phyloP scores from a whole-genome alignment of 2,329 filamentous ascomycete species.

The Diaporthe vaccinii region DNA sequence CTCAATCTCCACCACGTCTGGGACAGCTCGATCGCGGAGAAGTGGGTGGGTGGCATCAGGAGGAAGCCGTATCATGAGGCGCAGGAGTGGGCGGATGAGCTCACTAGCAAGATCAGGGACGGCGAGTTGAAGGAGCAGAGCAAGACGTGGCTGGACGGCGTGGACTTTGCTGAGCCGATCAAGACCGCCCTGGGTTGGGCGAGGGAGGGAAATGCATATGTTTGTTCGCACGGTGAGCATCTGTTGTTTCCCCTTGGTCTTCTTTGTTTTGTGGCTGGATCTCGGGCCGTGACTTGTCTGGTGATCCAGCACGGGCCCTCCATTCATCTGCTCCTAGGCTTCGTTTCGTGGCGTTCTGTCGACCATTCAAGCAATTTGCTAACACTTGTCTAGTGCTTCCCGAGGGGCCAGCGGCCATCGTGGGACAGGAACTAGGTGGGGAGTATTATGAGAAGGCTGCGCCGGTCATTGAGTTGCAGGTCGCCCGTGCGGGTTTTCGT shows the following conservation, averaged over 20 bases:
- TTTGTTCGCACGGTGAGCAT: slow-evolving; percentile 71
- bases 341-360: slow-evolving; percentile 14
- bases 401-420: slow-evolving; percentile 69
- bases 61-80: slow-evolving; percentile 65
- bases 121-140: slow-evolving; percentile 68
- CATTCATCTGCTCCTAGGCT: background rate
- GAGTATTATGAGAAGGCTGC: slow-evolving; percentile 75
- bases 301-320: background rate
- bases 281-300: background rate
- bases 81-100: slow-evolving; percentile 67
- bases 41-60: slow-evolving; percentile 69
- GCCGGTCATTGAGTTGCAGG: slow-evolving; percentile 74
- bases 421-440: slow-evolving; percentile 71
- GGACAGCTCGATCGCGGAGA: slow-evolving; percentile 79
- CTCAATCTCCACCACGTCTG: slow-evolving; percentile 81
- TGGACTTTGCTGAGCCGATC: slow-evolving; percentile 67
- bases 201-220: slow-evolving; percentile 70
- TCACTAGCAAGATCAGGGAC: slow-evolving; percentile 66
- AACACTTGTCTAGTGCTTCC: slow-evolving; percentile 65
- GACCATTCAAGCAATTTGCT: slow-evolving; percentile 41
- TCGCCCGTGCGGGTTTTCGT: slow-evolving; percentile 78
- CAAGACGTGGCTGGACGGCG: slow-evolving; percentile 68
- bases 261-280: background rate
- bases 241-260: slow-evolving; percentile 19
- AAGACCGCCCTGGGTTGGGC: slow-evolving; percentile 75